Evolutionary conservation across 176 grass and related monocot species (phyloP).

Genomic region (Ampelocalamus luodianensis): DNA sequence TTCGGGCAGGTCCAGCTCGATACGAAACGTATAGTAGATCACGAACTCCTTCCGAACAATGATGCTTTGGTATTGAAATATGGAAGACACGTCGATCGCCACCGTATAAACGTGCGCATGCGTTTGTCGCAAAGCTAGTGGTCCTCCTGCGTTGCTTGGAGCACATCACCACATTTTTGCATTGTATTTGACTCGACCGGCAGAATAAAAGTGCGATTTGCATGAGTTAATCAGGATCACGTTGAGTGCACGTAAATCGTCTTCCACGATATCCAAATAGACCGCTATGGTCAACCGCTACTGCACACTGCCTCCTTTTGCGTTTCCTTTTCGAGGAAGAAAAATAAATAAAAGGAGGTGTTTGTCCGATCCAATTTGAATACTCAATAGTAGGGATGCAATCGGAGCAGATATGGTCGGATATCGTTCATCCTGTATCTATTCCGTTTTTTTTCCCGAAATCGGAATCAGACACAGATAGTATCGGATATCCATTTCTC

Average conservation of each 20-base stretch:
- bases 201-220: background rate
- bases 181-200: background rate
- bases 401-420: too few relatives aligned
- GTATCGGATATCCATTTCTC: too few relatives aligned
- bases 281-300: background rate
- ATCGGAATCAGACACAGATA: too few relatives aligned
- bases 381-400: background rate
- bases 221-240: background rate
- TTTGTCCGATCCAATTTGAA: background rate
- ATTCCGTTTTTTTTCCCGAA: too few relatives aligned
- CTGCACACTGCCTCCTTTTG: background rate
- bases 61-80: background rate
- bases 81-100: background rate
- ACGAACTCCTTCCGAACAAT: background rate
- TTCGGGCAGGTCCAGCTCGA: slow-evolving; percentile 11
- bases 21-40: background rate
- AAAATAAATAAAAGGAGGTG: background rate
- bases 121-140: background rate
- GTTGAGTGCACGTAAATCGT: slow-evolving; percentile 24
- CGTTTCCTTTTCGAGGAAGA: background rate
- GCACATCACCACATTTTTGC: background rate
- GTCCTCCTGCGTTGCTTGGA: background rate
- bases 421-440: too few relatives aligned
- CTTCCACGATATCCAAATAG: background rate
- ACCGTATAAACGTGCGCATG: background rate